Percentiles rank a stretch among this genome's conserved stretches.
These are phyloP conservation scores for Heliamphora pulchella DNA, from an alignment of 179 eudicot species.

Conservation along the genomic window DNA sequence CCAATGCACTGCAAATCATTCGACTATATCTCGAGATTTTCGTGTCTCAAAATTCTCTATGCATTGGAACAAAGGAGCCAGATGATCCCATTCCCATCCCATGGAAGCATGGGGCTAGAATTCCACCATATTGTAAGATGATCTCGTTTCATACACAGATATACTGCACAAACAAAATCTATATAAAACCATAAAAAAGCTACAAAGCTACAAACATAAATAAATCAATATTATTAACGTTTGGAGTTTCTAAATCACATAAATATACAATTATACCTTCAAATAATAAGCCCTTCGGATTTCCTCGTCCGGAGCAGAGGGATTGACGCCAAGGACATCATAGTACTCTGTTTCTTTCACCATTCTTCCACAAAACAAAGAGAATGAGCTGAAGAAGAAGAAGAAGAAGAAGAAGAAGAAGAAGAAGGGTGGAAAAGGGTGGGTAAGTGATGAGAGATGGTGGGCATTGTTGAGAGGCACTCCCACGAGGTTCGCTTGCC, in stretches of 20 bases:
- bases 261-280: constrained; percentile 38
- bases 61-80: too few relatives aligned
- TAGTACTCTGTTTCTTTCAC: constrained; percentile 81
- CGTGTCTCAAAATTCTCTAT: too few relatives aligned
- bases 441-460: neutral
- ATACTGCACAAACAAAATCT: neutral
- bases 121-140: neutral
- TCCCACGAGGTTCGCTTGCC: constrained; percentile 48
- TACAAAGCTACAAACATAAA: too few relatives aligned
- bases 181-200: neutral
- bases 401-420: neutral
- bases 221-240: neutral
- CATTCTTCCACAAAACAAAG: constrained; percentile 27
- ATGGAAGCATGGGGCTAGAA: too few relatives aligned
- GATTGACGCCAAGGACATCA: constrained; percentile 60
- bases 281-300: constrained; percentile 89
- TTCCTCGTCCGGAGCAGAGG: constrained; percentile 67
- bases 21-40: too few relatives aligned
- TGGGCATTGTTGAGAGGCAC: constrained; percentile 17
- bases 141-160: neutral
- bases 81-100: too few relatives aligned
- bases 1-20: too few relatives aligned
- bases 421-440: constrained; percentile 1
- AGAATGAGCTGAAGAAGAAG: neutral
- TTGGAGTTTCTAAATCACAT: neutral